These are phyloP conservation scores for Inosperma sp. DNA, from an alignment of 768 basidiomycete species.

Conservation along the genomic window DNA sequence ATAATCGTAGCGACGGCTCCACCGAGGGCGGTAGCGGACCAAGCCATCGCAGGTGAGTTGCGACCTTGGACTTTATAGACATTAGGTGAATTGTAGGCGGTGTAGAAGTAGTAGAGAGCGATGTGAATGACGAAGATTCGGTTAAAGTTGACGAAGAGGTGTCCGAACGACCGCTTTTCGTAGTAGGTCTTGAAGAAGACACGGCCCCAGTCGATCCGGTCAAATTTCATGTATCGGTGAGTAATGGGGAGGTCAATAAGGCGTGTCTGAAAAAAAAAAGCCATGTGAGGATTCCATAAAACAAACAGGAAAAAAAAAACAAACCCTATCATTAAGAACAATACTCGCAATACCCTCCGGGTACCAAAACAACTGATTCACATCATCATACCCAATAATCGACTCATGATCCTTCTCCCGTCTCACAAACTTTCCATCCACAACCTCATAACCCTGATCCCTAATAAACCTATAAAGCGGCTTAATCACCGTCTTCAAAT, in stretches of 20 bases:
- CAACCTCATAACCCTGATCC: slow-evolving; percentile 95
- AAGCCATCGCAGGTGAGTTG: slow-evolving; percentile 74
- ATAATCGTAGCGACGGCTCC: slow-evolving; percentile 95
- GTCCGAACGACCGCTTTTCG: slow-evolving; percentile 94
- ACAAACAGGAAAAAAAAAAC: slow-evolving; percentile 6
- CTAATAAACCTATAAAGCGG: slow-evolving; percentile 95
- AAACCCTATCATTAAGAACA: slow-evolving; percentile 80
- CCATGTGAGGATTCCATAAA: neutral
- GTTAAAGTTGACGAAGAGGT: slow-evolving; percentile 98
- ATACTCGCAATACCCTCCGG: slow-evolving; percentile 97
- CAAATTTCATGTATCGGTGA: slow-evolving; percentile 95
- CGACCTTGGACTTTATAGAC: slow-evolving; percentile 63
- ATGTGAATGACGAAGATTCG: slow-evolving; percentile 99
- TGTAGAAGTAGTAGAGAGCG: slow-evolving; percentile 94
- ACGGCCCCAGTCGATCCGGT: slow-evolving; percentile 92
- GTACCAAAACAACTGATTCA: slow-evolving; percentile 99
- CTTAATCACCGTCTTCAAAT: slow-evolving; percentile 84
- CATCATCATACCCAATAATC: slow-evolving; percentile 98
- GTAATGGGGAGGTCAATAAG: slow-evolving; percentile 88
- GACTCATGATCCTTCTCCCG: slow-evolving; percentile 89
- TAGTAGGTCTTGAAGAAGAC: slow-evolving; percentile 99
- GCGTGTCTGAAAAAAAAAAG: slow-evolving; percentile 52
- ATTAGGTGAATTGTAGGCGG: slow-evolving; percentile 85
- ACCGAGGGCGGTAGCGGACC: slow-evolving; percentile 92
- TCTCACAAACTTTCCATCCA: slow-evolving; percentile 91